A percentile compares a stretch with the other conserved stretches of the same genome.
Evolutionary conservation across 768 basidiomycete species (phyloP).

Genomic region (Tricholoma sp.): DNA sequence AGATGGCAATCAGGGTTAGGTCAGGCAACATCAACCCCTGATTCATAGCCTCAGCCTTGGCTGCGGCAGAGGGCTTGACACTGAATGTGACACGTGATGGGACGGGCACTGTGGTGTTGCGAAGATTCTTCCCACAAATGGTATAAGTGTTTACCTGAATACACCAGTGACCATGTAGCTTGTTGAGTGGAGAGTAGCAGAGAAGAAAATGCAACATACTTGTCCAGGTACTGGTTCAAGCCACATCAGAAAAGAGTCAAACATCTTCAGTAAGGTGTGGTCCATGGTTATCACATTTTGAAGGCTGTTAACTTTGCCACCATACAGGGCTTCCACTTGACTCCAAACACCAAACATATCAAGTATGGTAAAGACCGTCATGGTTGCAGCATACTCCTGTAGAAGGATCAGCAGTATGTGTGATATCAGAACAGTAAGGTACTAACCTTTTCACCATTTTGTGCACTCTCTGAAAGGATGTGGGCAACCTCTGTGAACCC

Average conservation of each 20-base stretch:
- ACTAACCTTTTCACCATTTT: no score
- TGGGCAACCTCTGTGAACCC: background rate
- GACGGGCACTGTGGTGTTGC: background rate
- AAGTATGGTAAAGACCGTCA: background rate
- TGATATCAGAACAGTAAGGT: no score
- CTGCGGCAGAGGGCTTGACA: background rate
- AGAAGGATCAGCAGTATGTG: no score
- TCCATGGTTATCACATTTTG: conserved; percentile 3
- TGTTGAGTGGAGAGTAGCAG: background rate
- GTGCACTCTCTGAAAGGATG: no score
- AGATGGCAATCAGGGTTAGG: conserved; percentile 15
- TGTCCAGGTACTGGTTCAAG: conserved; percentile 4
- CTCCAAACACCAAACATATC: background rate
- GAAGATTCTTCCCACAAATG: background rate
- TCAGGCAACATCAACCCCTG: background rate
- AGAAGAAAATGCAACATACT: conserved; percentile 1
- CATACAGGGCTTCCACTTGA: background rate
- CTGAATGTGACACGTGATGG: background rate
- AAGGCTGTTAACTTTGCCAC: background rate
- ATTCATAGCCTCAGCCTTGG: background rate
- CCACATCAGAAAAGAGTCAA: background rate
- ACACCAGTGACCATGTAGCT: background rate
- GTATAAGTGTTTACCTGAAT: conserved; percentile 2
- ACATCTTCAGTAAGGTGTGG: background rate
- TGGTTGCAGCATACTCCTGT: no score